phyloP scores from a whole-genome alignment of 331 rosid genomes.

The Prunus yedoensis region DNA sequence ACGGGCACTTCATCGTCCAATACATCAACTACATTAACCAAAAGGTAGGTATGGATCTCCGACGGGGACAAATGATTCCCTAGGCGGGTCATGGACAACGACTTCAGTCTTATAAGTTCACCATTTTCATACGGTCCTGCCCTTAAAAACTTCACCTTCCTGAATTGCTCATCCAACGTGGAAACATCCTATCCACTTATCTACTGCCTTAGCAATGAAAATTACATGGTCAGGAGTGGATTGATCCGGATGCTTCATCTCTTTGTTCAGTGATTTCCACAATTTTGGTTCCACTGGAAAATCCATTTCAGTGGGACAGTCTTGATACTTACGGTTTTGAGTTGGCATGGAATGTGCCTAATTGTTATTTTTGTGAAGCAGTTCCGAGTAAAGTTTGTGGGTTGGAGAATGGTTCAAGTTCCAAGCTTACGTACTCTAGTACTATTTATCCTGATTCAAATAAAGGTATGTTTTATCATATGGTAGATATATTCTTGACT shows the following conservation, averaged over 20 bases:
- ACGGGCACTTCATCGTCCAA: constrained; percentile 16
- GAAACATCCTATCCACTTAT: constrained; percentile 11
- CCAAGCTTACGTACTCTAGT: not conserved
- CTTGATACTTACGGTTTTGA: not conserved
- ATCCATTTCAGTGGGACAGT: too few relatives aligned
- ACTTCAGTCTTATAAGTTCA: constrained; percentile 13
- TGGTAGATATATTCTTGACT: too few relatives aligned
- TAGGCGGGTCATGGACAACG: constrained; percentile 7
- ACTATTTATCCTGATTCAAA: too few relatives aligned
- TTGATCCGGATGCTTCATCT: not conserved
- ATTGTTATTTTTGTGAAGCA: constrained; percentile 26
- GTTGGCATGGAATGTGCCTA: constrained; percentile 42
- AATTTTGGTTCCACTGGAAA: constrained; percentile 28
- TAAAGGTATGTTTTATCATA: too few relatives aligned
- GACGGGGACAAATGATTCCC: constrained; percentile 45
- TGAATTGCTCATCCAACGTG: constrained; percentile 28
- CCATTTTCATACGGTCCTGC: not conserved
- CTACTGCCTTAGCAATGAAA: constrained; percentile 28
- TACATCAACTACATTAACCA: constrained; percentile 37
- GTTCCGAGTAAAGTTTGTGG: not conserved
- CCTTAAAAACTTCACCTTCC: constrained; percentile 19
- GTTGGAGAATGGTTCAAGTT: not conserved
- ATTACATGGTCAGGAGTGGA: constrained; percentile 4
- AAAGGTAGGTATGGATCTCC: constrained; percentile 12
- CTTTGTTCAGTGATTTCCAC: constrained; percentile 14